Conservation (phyloP, 1,139 yeast genomes). For the Scheffersomyces titani region DNA sequence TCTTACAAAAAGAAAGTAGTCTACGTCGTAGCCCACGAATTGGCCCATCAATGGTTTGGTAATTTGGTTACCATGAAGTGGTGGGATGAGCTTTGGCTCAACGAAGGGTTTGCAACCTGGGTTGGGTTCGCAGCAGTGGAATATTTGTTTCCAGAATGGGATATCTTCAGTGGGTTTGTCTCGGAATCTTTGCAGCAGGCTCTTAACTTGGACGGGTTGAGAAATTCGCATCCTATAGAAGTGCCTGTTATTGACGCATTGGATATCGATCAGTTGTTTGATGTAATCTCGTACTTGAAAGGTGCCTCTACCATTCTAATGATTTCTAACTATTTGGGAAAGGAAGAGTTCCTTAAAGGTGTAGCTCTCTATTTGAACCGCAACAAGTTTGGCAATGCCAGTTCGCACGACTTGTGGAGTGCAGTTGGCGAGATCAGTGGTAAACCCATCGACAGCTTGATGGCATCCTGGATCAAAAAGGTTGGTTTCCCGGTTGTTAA, state of each 20-base stretch:
- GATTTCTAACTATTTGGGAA: conserved; percentile 71
- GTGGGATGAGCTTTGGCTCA: conserved; percentile 94
- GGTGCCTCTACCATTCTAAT: conserved; percentile 77
- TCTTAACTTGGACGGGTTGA: conserved; percentile 65
- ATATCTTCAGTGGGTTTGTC: conserved; percentile 75
- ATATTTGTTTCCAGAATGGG: conserved; percentile 82
- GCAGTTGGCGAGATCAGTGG: conserved; percentile 74
- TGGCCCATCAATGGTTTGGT: conserved; percentile 95
- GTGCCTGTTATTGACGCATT: conserved; percentile 80
- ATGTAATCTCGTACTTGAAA: conserved; percentile 79
- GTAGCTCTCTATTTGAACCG: conserved; percentile 68
- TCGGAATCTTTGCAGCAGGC: conserved; percentile 71
- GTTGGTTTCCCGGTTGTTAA: conserved; percentile 83
- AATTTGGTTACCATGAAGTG: conserved; percentile 90
- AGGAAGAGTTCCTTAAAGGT: conserved; percentile 66
- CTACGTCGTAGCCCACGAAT: conserved; percentile 86
- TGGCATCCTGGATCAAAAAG: conserved; percentile 82
- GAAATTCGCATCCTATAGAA: conserved; percentile 83
- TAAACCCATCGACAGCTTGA: conserved; percentile 66
- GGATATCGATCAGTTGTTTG: conserved; percentile 84
- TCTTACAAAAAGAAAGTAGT: conserved; percentile 76
- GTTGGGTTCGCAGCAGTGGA: conserved; percentile 82
- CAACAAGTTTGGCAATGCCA: conserved; percentile 75
- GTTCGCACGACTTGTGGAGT: conserved; percentile 79
- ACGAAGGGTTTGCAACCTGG: conserved; percentile 90